phyloP scores from a whole-genome alignment of 2,329 filamentous ascomycete genomes.

The Fusarium acutatum region DNA sequence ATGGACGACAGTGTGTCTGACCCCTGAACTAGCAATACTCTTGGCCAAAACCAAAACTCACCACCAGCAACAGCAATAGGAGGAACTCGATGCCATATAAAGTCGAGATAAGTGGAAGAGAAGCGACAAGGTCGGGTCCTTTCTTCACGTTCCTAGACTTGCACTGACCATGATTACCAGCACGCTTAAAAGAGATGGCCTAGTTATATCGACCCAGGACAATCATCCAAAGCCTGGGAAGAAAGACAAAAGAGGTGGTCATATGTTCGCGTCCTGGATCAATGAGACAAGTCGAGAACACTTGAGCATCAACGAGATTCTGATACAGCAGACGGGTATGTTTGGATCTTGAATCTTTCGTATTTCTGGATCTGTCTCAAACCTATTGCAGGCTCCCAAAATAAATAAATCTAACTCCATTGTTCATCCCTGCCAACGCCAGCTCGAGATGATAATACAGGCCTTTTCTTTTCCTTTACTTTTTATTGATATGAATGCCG shows the following conservation, averaged over 20 bases:
- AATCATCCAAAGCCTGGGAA: background rate
- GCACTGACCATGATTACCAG: conserved; percentile 1
- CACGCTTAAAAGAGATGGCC: background rate
- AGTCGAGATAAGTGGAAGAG: background rate
- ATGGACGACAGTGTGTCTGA: background rate
- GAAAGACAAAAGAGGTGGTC: background rate
- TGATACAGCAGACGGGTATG: conserved; percentile 12
- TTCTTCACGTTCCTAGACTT: background rate
- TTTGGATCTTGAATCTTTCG: conserved; percentile 14
- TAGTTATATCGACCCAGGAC: background rate
- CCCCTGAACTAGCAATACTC: background rate
- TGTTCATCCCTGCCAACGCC: conserved; percentile 35
- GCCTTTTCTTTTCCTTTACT: conserved; percentile 9
- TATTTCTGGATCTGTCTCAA: conserved; percentile 27
- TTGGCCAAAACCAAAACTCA: background rate
- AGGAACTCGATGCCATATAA: conserved; percentile 18
- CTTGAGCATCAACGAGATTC: conserved; percentile 27
- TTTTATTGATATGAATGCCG: conserved; percentile 8
- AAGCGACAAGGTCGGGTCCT: conserved; percentile 1
- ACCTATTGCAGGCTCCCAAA: conserved; percentile 18
- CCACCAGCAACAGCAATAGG: background rate
- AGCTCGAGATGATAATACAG: conserved; percentile 36
- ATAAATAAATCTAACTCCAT: conserved; percentile 34
- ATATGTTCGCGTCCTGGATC: conserved; percentile 26
- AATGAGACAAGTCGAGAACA: conserved; percentile 18